A percentile compares a stretch with the other conserved stretches of the same genome.
Conservation (phyloP, 495 filamentous ascomycete species). For the Aspergillus diversus region DNA sequence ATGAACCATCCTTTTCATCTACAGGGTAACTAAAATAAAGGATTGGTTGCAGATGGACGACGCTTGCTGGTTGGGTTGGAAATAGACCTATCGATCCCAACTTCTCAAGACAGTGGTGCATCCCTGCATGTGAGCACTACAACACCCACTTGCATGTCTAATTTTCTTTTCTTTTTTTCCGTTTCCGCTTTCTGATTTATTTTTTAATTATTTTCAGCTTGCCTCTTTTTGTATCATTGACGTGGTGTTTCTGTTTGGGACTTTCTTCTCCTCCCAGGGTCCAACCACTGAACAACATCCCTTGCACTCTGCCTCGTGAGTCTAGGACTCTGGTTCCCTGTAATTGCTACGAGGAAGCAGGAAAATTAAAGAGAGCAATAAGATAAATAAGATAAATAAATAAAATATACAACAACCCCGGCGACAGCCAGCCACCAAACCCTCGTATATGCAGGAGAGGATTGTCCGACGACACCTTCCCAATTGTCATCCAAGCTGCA, state of each 20-base stretch:
- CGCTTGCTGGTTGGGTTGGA: conserved; percentile 21
- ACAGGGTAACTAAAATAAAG: conserved; percentile 7
- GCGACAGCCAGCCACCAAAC: conserved; percentile 30
- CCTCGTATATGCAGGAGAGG: conserved; percentile 13
- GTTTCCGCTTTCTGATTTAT: conserved; percentile 4
- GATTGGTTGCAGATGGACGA: conserved; percentile 14
- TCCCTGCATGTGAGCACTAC: conserved; percentile 21
- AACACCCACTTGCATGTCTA: conserved; percentile 4
- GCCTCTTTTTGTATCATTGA: conserved; percentile 2
- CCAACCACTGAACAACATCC: conserved; percentile 16
- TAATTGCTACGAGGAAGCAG: background rate
- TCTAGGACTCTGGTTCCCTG: conserved; percentile 17
- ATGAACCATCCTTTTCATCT: conserved; percentile 20
- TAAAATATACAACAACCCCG: background rate
- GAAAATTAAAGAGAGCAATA: too few species aligned
- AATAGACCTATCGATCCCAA: conserved; percentile 29
- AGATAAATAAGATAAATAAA: too few species aligned
- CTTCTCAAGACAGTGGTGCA: conserved; percentile 5
- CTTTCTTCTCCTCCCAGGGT: conserved; percentile 18
- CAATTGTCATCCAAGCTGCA: conserved; percentile 2
- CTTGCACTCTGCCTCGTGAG: conserved; percentile 38
- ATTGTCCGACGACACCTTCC: conserved; percentile 8
- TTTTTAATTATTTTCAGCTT: background rate
- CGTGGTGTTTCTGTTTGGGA: conserved; percentile 5
- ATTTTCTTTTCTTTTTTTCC: background rate